Base-by-base conservation (phyloP, 2,329 filamentous ascomycete species). In the Taxawa tesnikishii region DNA sequence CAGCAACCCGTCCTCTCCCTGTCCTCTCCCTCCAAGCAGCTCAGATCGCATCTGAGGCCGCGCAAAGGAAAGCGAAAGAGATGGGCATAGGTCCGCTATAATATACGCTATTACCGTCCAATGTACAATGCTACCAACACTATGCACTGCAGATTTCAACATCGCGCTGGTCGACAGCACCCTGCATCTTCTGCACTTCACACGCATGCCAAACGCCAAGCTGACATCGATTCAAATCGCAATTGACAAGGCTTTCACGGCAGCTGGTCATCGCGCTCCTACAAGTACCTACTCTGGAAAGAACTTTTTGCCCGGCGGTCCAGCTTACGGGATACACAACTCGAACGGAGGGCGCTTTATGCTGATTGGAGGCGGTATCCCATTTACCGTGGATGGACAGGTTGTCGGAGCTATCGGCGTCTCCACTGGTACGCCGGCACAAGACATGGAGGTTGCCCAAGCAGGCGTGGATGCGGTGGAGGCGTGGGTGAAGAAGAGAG, bases 231-330 rank as follows among this genome's bases (percentile, higher is more conserved):
- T 76, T 40, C 69, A 71, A 49, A 67, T 79, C 47, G 67, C 73
- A 1, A 78, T 81, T 10, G 73, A 78, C 29, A 69, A 72, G 40
- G 68, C 68, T 11, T 72, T 70, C 45, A 73, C 68, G 3, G 68
- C 68, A 3, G 65, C 68, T 1, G 68, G 68, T 11, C 68, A 72
- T 48, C 54, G 60, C 13, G 51, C 58, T 4, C 65, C 67, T 0
- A 72, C 68, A 1, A 59, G 60, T 14, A 53, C 56, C 3, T 73
- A 72, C 48, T 66, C 66, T 35, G 40, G 40, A 1, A 67, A 69
- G 38, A 57, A 54, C 25, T 67, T 70, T 13, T 61, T 63, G 54
- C 67, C 68, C 4, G 68, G 68, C 5, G 67, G 68, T 1, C 49
- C 55, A 1, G 67, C 63, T 0, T 71, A 62, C 39, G 65, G 67